phyloP scores from a whole-genome alignment of 2,329 filamentous ascomycete genomes.

The Colletotrichum somersetense region DNA sequence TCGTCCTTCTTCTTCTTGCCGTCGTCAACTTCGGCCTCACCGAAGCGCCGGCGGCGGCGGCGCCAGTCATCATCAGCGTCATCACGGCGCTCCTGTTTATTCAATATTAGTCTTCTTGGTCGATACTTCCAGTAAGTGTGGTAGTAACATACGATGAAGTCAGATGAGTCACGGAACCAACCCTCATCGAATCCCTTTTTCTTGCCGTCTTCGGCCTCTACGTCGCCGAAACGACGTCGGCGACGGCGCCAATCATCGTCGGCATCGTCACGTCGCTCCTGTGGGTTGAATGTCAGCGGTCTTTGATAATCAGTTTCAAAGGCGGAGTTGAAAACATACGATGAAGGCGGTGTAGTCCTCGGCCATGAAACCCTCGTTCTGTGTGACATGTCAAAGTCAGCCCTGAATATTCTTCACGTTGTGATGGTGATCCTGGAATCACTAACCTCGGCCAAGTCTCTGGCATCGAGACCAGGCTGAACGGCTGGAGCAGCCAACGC shows the following conservation, averaged over 20 bases:
- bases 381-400: neutral
- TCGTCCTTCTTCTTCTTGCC: neutral
- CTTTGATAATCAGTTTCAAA: neutral
- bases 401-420: neutral
- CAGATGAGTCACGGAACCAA: neutral
- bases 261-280: neutral
- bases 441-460: slow-evolving; percentile 9
- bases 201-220: neutral
- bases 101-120: neutral
- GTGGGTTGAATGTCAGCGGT: neutral
- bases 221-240: neutral
- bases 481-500: slow-evolving; percentile 1
- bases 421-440: too few species aligned
- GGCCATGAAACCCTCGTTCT: neutral
- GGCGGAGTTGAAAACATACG: neutral
- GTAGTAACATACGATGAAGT: neutral
- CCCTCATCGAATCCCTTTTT: neutral
- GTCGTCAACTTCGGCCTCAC: neutral
- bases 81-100: neutral
- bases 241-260: neutral
- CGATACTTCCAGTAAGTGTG: neutral
- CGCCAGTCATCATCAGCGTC: neutral
- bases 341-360: neutral
- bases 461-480: neutral
- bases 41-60: too few species aligned